Percentiles rank a stretch among this genome's conserved stretches.
Conservation (phyloP, 1,139 yeast genomes). For the Hanseniaspora sp. region DNA sequence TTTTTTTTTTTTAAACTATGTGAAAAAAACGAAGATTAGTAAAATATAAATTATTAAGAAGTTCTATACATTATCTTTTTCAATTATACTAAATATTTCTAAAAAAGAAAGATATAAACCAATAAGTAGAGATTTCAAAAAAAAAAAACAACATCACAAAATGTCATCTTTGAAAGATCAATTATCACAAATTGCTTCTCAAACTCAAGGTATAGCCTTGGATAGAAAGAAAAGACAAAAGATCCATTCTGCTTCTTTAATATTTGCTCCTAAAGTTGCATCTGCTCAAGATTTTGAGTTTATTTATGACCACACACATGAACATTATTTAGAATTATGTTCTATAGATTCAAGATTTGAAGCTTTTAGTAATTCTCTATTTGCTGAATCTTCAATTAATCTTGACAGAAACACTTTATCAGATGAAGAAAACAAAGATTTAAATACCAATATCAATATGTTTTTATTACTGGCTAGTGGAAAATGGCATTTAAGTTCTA, state of each 20-base stretch:
- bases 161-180: conserved; percentile 65
- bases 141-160: background rate
- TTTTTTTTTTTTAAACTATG: too few species aligned
- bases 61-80: too few species aligned
- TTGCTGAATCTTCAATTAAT: conserved; percentile 65
- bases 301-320: conserved; percentile 58
- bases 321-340: conserved; percentile 65
- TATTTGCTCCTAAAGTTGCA: conserved; percentile 78
- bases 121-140: background rate
- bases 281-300: conserved; percentile 86
- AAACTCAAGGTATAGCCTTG: conserved; percentile 61
- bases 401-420: conserved; percentile 76
- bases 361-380: conserved; percentile 58
- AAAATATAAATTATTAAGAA: too few species aligned
- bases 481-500: conserved; percentile 56
- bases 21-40: too few species aligned
- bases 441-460: conserved; percentile 63
- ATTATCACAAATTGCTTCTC: conserved; percentile 58
- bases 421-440: conserved; percentile 58
- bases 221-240: conserved; percentile 81
- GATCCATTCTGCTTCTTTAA: conserved; percentile 75
- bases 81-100: too few species aligned
- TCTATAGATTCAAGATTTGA: conserved; percentile 63
- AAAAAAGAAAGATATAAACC: too few species aligned
- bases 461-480: conserved; percentile 62